Evolutionary conservation across 192 early-diverging fungal genomes (phyloP).

Genomic region (Linnemannia exigua): DNA sequence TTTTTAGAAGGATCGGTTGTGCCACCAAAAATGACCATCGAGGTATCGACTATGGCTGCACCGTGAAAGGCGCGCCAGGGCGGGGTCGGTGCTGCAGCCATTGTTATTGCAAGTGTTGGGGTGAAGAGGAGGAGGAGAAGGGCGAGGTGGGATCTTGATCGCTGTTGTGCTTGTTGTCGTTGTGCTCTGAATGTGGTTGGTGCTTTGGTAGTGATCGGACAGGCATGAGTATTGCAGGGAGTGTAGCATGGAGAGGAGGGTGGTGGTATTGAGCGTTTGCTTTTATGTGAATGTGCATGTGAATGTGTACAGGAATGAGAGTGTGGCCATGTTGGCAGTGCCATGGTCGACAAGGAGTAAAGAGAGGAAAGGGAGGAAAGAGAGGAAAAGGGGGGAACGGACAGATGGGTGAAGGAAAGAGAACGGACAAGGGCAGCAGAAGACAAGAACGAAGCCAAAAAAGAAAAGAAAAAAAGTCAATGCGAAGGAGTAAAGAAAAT

Average conservation of each 20-base stretch:
- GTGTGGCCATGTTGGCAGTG: background rate
- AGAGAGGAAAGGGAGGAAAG: background rate
- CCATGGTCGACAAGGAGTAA: background rate
- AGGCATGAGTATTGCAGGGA: too few species aligned
- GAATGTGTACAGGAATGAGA: background rate
- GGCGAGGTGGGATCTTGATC: background rate
- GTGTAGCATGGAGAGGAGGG: background rate
- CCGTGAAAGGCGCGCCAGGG: constrained; percentile 55
- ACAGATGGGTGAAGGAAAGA: background rate
- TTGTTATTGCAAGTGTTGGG: background rate
- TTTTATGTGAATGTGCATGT: background rate
- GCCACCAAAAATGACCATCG: constrained; percentile 66
- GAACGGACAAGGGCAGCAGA: background rate
- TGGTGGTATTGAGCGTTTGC: constrained; percentile 7
- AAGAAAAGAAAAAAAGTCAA: constrained; percentile 12
- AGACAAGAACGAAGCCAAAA: constrained; percentile 8
- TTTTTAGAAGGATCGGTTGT: constrained; percentile 37
- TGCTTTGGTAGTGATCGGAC: background rate
- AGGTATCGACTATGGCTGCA: constrained; percentile 51
- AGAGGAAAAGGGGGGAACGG: background rate
- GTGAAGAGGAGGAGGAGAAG: background rate
- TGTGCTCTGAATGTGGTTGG: background rate
- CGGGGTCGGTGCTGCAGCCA: constrained; percentile 21
- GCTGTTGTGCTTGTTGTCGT: constrained; percentile 13
- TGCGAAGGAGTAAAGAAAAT: background rate